These are phyloP conservation scores for Bretschneidera sinensis DNA, from an alignment of 345 rosid species.

Conservation along the genomic window DNA sequence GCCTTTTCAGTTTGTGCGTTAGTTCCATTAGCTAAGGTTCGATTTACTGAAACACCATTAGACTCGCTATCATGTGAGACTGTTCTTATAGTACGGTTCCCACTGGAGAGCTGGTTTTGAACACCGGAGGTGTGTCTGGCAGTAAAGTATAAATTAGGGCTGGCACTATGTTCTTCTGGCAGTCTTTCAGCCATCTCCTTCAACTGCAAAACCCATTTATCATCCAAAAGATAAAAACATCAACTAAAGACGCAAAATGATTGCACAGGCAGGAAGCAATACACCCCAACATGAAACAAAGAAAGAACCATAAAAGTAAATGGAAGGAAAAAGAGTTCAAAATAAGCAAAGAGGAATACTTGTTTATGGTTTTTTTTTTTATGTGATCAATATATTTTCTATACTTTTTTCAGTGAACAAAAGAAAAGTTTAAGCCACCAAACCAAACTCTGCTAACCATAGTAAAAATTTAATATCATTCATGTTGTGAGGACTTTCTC, in stretches of 20 bases:
- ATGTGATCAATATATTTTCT: no score
- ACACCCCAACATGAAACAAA: not conserved
- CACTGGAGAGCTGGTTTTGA: constrained; percentile 19
- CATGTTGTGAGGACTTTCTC: no score
- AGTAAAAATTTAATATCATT: no score
- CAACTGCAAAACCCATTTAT: constrained; percentile 43
- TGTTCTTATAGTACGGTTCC: constrained; percentile 30
- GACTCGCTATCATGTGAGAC: constrained; percentile 33
- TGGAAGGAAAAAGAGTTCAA: not conserved
- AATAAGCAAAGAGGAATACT: no score
- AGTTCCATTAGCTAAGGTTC: constrained; percentile 34
- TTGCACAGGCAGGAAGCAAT: not conserved
- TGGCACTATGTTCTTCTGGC: constrained; percentile 33
- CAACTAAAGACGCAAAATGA: not conserved
- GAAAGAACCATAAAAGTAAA: no score
- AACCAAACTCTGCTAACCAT: no score
- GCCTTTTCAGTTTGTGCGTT: constrained; percentile 44
- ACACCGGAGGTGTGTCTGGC: constrained; percentile 21
- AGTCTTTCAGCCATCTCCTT: constrained; percentile 51
- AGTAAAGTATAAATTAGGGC: constrained; percentile 22
- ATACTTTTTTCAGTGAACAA: not conserved
- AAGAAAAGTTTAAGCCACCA: not conserved
- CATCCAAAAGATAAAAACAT: not conserved
- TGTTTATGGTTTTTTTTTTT: no score
- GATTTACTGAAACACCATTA: constrained; percentile 28